Conservation (phyloP, 805 yeast genomes). For the Debaryomyces maramus region DNA sequence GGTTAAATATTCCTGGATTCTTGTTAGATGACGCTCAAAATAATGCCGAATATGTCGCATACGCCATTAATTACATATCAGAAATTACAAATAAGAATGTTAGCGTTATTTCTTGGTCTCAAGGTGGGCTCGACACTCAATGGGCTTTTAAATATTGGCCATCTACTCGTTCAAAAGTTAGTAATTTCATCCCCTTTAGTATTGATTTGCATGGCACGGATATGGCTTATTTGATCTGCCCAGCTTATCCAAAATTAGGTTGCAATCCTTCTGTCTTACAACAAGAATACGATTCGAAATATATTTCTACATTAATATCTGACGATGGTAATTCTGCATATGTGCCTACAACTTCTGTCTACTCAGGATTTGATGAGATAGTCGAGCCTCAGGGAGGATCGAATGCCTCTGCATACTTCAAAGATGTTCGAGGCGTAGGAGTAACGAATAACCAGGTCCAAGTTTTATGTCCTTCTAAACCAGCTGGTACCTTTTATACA, state of each 20-base stretch:
- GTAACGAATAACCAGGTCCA: slow-evolving; percentile 2
- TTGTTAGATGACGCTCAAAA: slow-evolving; percentile 1
- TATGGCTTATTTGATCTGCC: no score
- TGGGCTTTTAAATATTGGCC: slow-evolving; percentile 4
- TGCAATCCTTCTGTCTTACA: slow-evolving; percentile 3
- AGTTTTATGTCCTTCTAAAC: not conserved
- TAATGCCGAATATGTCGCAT: slow-evolving; percentile 4
- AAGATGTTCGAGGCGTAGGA: not conserved
- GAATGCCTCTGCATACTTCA: slow-evolving; percentile 3
- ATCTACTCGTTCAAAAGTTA: slow-evolving; percentile 2
- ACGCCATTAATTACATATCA: slow-evolving; percentile 3
- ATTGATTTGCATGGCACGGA: slow-evolving; percentile 35
- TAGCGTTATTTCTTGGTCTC: slow-evolving; percentile 3
- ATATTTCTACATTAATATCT: not conserved
- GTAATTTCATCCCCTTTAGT: slow-evolving; percentile 3
- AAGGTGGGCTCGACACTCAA: slow-evolving; percentile 2
- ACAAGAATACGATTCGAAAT: slow-evolving; percentile 3
- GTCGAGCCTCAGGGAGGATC: slow-evolving; percentile 2
- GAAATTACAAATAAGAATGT: slow-evolving; percentile 1
- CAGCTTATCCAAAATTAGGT: no score
- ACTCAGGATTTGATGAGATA: slow-evolving; percentile 1
- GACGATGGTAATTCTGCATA: slow-evolving; percentile 2
- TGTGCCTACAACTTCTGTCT: slow-evolving; percentile 4
- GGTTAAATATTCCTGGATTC: not conserved
- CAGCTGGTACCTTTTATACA: slow-evolving; percentile 2